Conservation (phyloP, 225 moss, liverwort and hornwort genomes). For the Ulota crispa region DNA sequence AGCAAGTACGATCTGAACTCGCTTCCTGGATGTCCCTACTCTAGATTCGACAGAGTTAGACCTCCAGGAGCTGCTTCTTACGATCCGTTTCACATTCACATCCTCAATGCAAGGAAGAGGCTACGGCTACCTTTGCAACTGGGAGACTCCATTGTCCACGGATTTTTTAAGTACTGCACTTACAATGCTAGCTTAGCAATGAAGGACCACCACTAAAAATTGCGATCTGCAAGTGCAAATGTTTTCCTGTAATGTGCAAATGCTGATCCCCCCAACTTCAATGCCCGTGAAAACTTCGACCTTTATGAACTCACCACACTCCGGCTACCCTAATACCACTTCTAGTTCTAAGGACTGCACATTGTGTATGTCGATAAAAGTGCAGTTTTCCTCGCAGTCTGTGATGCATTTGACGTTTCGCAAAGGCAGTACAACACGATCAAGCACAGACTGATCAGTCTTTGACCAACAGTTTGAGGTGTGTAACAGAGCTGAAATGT, state of each 20-base stretch:
- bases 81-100: not conserved
- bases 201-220: not conserved
- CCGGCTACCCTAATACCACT: not conserved
- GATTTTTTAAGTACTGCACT: not conserved
- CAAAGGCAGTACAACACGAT: not conserved
- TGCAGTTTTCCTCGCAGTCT: not conserved
- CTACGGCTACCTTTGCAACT: not conserved
- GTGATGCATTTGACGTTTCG: not conserved
- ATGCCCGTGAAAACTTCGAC: not conserved
- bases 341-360: not conserved
- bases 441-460: not conserved
- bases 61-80: not conserved
- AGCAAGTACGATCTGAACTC: conserved; percentile 1
- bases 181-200: not conserved
- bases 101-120: not conserved
- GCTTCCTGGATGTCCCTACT: not conserved
- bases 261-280: not conserved
- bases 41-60: not conserved
- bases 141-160: not conserved
- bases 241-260: not conserved
- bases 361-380: too few relatives aligned
- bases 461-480: not conserved
- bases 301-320: not conserved
- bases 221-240: not conserved
- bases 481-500: not conserved